Base-by-base conservation (phyloP, 2,329 filamentous ascomycete genomes). In the Ascochyta fabae region DNA sequence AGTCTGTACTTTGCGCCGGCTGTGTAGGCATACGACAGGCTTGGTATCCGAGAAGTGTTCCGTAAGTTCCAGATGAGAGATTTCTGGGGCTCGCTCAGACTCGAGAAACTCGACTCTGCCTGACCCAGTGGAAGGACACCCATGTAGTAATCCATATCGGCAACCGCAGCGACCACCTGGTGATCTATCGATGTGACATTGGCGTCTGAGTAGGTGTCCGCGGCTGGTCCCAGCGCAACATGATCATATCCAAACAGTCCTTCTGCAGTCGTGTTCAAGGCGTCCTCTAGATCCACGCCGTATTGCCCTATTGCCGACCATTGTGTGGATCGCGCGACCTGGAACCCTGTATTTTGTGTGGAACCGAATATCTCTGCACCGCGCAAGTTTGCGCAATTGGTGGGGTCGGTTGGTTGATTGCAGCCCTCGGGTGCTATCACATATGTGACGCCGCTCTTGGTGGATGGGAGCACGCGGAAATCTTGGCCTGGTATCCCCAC, bases 401-500 rank as follows among this genome's bases (percentile, higher is more conserved):
- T 22, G 16, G 68, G 69, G 48, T 73, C 69, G 24, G 59, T 45
- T 26, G 58, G 64, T 47, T 58, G 65, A 16, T 69, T 44, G 36
- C 74, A 77, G n/a, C 71, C 73, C 7, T 73, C 74, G 9, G 75
- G 73, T 7, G 67, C 55, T 38, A 75, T 56, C 19, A 74, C 62
- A 51, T 67, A 65, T 46, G 71, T 68, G 61, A 69, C 58, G 52
- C 63, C 58, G 56, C 72, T 56, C 53, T 73, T 64, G n/a, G 72
- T 73, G 10, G 74, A 73, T 6, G 73, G 66, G 26, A 74, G 58
- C 7, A 75, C 67, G n/a, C 71, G 67, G 27, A 75, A 73, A 34
- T 76, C 71, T 52, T 78, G 76, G 24, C 68, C 70, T 24, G 76
- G 76, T 31, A 68, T 74, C 3, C 77, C 77, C 2, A 78, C 72